These are phyloP conservation scores for Colletotrichum chrysophilum DNA, from an alignment of 2,329 filamentous ascomycete species.

Conservation along the genomic window DNA sequence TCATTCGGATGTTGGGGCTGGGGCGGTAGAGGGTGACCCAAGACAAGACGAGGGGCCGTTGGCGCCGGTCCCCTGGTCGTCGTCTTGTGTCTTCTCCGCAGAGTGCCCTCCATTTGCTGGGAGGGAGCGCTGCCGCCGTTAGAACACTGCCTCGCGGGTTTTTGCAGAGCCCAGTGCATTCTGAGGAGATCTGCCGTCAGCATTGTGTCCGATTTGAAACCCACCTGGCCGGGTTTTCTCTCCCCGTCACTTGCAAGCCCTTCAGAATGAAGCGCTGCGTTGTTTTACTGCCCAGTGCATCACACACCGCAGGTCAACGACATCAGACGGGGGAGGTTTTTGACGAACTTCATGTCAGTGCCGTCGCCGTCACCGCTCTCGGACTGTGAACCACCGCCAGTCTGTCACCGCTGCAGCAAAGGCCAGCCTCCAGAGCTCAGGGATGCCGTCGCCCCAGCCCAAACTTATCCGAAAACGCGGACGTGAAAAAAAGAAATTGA, in stretches of 20 bases:
- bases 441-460: background rate
- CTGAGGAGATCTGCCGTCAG: constrained; percentile 2
- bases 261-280: background rate
- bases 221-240: background rate
- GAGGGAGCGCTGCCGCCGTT: background rate
- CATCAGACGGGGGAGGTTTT: background rate
- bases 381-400: background rate
- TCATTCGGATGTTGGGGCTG: background rate
- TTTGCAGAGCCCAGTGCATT: background rate
- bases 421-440: background rate
- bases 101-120: background rate
- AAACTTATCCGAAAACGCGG: background rate
- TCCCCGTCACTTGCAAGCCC: background rate
- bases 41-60: constrained; percentile 2
- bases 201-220: constrained; percentile 15
- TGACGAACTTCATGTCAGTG: background rate
- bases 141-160: background rate
- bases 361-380: background rate
- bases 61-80: background rate
- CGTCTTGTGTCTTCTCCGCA: background rate
- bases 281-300: background rate
- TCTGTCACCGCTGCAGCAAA: background rate
- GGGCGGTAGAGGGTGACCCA: background rate
- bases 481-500: background rate
- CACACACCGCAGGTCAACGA: background rate